A percentile compares a stretch with the other conserved stretches of the same genome.
phyloP scores from a whole-genome alignment of 179 eudicot genomes.

The Silene vulgaris region DNA sequence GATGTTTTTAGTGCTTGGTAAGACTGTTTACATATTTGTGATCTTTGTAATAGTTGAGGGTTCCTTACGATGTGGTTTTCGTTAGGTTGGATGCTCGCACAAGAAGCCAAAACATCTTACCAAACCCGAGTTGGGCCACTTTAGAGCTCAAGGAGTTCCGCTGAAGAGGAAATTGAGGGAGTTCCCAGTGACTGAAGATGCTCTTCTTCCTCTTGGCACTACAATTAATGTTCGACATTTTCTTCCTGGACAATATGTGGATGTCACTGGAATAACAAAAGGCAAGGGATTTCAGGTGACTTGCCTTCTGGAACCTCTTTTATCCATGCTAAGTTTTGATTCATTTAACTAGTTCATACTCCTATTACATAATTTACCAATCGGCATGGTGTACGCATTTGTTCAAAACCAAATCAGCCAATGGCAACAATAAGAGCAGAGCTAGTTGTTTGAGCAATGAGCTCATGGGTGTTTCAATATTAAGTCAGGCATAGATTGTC shows the following conservation, averaged over 20 bases:
- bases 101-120: slow-evolving; percentile 90
- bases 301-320: slow-evolving; percentile 3
- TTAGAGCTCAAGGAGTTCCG: slow-evolving; percentile 97
- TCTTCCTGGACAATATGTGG: slow-evolving; percentile 91
- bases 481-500: no score
- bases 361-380: neutral
- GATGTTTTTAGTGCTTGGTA: neutral
- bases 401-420: neutral
- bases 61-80: slow-evolving; percentile 30
- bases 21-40: neutral
- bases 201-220: slow-evolving; percentile 78
- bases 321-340: slow-evolving; percentile 12
- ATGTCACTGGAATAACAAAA: slow-evolving; percentile 80
- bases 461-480: no score
- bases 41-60: slow-evolving; percentile 26
- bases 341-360: no score
- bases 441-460: neutral
- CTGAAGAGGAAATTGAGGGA: slow-evolving; percentile 90
- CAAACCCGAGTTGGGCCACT: slow-evolving; percentile 93
- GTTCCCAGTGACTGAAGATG: slow-evolving; percentile 89
- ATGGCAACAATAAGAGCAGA: neutral
- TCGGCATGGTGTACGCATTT: neutral
- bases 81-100: slow-evolving; percentile 90
- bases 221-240: slow-evolving; percentile 81
- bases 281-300: slow-evolving; percentile 99